phyloP scores from a whole-genome alignment of 2,329 filamentous ascomycete genomes.

The Clarireedia sp. region DNA sequence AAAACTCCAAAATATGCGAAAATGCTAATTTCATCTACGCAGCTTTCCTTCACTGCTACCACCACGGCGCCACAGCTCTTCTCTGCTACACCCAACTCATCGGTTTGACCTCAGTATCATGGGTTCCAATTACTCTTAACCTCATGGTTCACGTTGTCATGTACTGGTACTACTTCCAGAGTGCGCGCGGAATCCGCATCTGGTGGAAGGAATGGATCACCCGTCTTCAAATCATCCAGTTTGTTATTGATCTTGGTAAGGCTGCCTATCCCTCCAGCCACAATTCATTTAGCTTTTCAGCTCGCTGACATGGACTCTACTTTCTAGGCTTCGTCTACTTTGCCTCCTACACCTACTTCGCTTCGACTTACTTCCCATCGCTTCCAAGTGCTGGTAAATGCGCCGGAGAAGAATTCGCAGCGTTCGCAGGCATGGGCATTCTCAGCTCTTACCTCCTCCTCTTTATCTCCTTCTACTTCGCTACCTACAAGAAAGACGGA shows the following conservation, averaged over 20 bases:
- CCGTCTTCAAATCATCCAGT: conserved; percentile 92
- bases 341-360: conserved; percentile 98
- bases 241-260: conserved; percentile 88
- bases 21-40: conserved; percentile 28
- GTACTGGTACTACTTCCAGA: conserved; percentile 99
- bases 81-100: conserved; percentile 97
- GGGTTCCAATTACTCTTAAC: conserved; percentile 91
- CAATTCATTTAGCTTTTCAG: conserved; percentile 10
- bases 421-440: conserved; percentile 84
- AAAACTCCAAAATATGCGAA: not conserved
- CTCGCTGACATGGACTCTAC: conserved; percentile 9
- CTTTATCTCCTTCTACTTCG: conserved; percentile 98
- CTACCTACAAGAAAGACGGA: conserved; percentile 84
- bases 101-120: conserved; percentile 86
- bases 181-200: conserved; percentile 85
- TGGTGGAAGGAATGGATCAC: conserved; percentile 99
- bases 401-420: conserved; percentile 93
- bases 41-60: conserved; percentile 98
- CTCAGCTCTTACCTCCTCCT: conserved; percentile 92
- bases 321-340: conserved; percentile 88
- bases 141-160: conserved; percentile 93
- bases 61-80: conserved; percentile 92
- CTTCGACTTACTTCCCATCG: conserved; percentile 78
- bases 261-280: conserved; percentile 5
- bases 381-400: conserved; percentile 80